Evolutionary conservation across 306 rosid genomes (phyloP).

Genomic region (Mucuna pruriens): DNA sequence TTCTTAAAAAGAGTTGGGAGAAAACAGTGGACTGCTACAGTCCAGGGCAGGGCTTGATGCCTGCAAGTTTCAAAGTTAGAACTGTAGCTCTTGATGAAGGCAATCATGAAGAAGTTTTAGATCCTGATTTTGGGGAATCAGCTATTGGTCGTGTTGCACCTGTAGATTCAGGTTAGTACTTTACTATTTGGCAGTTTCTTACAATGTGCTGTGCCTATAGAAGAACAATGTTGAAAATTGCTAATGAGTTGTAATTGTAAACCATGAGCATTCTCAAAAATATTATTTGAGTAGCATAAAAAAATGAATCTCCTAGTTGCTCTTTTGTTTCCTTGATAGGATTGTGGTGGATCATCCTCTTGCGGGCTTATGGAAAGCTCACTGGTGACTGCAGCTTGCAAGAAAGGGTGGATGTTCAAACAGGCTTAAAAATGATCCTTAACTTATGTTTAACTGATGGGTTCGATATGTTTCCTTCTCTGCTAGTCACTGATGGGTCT

Average conservation of each 20-base stretch:
- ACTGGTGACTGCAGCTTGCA: slow-evolving; percentile 88
- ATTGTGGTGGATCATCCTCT: slow-evolving; percentile 96
- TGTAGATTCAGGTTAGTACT: slow-evolving; percentile 84
- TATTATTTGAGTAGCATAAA: slow-evolving; percentile 4
- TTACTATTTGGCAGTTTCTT: background rate
- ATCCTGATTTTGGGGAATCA: slow-evolving; percentile 97
- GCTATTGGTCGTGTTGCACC: slow-evolving; percentile 99
- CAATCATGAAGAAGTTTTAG: slow-evolving; percentile 76
- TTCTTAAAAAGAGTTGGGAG: slow-evolving; percentile 80
- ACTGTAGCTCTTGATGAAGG: slow-evolving; percentile 70
- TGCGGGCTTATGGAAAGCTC: slow-evolving; percentile 93
- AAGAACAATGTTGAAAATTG: slow-evolving; percentile 12
- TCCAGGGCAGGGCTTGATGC: slow-evolving; percentile 98
- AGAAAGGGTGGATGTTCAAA: slow-evolving; percentile 95
- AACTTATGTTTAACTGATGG: slow-evolving; percentile 96
- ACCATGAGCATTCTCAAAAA: background rate
- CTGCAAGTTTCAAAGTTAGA: slow-evolving; percentile 91
- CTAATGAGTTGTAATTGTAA: background rate
- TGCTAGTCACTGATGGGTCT: slow-evolving; percentile 94
- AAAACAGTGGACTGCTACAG: slow-evolving; percentile 93
- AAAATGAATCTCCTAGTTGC: slow-evolving; percentile 2
- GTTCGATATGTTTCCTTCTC: slow-evolving; percentile 98
- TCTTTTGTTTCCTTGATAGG: slow-evolving; percentile 56
- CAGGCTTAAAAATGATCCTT: slow-evolving; percentile 95
- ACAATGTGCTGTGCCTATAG: background rate